Conservation (phyloP, 257 asterid genomes). For the Ilex aquifolium region DNA sequence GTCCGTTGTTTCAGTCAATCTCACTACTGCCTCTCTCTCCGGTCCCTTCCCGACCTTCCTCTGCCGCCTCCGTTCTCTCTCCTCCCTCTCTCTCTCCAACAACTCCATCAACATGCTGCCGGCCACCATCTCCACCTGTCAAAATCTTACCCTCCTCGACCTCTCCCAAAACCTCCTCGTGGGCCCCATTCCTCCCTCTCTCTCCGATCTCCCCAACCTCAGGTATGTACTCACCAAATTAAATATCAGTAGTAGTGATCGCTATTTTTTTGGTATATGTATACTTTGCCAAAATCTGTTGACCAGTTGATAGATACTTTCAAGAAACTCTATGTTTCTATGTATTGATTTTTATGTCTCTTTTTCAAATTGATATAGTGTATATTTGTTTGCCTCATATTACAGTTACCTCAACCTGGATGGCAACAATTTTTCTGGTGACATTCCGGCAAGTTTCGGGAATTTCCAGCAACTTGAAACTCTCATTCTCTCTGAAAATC, state of each 20-base stretch:
- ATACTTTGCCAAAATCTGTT: too few species aligned
- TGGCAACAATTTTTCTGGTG: conserved; percentile 51
- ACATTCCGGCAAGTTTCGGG: conserved; percentile 61
- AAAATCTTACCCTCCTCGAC: conserved; percentile 46
- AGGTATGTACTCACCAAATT: conserved; percentile 34
- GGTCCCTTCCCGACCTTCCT: conserved; percentile 54
- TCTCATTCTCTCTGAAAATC: conserved; percentile 44
- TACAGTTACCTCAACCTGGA: conserved; percentile 52
- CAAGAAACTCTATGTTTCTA: too few species aligned
- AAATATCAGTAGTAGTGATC: too few species aligned
- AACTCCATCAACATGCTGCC: conserved; percentile 60
- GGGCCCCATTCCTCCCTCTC: conserved; percentile 55
- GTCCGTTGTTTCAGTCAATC: conserved; percentile 42
- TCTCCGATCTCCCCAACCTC: conserved; percentile 59
- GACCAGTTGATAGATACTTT: too few species aligned
- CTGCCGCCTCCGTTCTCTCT: conserved; percentile 52
- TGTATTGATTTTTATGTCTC: neutral
- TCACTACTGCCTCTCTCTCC: conserved; percentile 37
- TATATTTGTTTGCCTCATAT: neutral
- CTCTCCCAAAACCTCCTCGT: conserved; percentile 52
- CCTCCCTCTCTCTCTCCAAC: conserved; percentile 32
- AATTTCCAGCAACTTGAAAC: conserved; percentile 46
- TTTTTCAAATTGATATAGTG: neutral
- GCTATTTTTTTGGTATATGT: too few species aligned
- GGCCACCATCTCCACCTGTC: conserved; percentile 43